A percentile compares a stretch with the other conserved stretches of the same genome.
phyloP scores from a whole-genome alignment of 139 green algal species.

The Closterium sp. region DNA sequence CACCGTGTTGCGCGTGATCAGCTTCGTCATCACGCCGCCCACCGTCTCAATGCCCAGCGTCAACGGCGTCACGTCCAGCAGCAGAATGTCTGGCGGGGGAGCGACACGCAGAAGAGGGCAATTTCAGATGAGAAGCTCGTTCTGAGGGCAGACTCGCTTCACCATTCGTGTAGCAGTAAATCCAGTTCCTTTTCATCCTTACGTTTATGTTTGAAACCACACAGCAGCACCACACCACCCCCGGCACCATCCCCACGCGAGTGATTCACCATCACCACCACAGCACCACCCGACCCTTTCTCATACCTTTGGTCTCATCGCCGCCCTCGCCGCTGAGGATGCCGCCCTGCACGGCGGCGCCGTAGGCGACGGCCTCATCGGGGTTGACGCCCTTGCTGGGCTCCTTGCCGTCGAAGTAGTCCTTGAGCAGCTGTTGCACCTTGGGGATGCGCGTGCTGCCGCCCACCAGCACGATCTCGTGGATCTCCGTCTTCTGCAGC shows the following conservation, averaged over 20 bases:
- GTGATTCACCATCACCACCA: not conserved
- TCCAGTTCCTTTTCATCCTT: no score
- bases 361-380: conserved; percentile 65
- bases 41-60: conserved; percentile 66
- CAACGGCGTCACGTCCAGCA: conserved; percentile 65
- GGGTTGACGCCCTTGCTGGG: conserved; percentile 69
- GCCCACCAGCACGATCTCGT: conserved; percentile 96
- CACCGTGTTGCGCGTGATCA: conserved; percentile 65
- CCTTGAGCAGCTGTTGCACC: conserved; percentile 89
- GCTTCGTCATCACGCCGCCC: conserved; percentile 66
- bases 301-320: conserved; percentile 60
- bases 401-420: conserved; percentile 70
- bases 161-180: no score
- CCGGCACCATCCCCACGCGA: no score
- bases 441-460: conserved; percentile 83
- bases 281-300: not conserved
- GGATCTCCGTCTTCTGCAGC: conserved; percentile 83
- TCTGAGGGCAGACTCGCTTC: no score
- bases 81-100: conserved; percentile 76
- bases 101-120: no score
- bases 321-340: conserved; percentile 79
- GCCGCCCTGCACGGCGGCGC: conserved; percentile 71
- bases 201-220: no score
- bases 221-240: no score
- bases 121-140: no score